These are phyloP conservation scores for Capsicum baccatum DNA, from an alignment of 257 asterid genomes.

Conservation along the genomic window DNA sequence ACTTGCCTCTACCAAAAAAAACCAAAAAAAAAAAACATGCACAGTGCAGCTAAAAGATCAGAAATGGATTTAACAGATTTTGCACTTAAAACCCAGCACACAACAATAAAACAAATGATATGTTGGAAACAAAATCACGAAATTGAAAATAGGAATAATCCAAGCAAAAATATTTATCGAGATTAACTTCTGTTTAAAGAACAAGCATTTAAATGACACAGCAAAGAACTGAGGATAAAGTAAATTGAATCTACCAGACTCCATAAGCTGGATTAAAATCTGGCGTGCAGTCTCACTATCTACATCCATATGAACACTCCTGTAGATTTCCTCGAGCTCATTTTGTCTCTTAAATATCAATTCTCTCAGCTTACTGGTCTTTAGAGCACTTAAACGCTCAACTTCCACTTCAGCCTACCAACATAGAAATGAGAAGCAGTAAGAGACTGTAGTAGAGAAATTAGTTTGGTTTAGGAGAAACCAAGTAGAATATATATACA, in stretches of 20 bases:
- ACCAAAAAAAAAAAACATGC: neutral
- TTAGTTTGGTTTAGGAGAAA: conserved; percentile 20
- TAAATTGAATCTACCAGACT: conserved; percentile 56
- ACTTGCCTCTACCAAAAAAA: conserved; percentile 16
- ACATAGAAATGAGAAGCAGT: conserved; percentile 29
- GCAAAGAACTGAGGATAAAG: neutral
- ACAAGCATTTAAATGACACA: conserved; percentile 3
- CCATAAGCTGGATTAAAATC: conserved; percentile 51
- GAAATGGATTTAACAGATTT: conserved; percentile 1
- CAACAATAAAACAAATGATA: neutral
- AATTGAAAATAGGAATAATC: neutral
- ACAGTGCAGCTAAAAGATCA: neutral
- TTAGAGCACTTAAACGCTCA: conserved; percentile 57
- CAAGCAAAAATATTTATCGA: conserved; percentile 13
- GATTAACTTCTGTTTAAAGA: neutral
- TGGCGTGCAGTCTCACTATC: conserved; percentile 57
- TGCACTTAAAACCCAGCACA: conserved; percentile 20
- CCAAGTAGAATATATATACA: conserved; percentile 1
- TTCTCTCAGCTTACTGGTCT: conserved; percentile 75
- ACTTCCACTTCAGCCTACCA: conserved; percentile 69
- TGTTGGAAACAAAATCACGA: neutral
- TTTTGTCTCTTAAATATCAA: conserved; percentile 70
- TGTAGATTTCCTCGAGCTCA: conserved; percentile 71
- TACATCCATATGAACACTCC: conserved; percentile 66
- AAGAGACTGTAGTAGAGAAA: conserved; percentile 1